Evolutionary conservation across 1,284 basidiomycete genomes (phyloP).

Genomic region (Pseudozyma sp.): DNA sequence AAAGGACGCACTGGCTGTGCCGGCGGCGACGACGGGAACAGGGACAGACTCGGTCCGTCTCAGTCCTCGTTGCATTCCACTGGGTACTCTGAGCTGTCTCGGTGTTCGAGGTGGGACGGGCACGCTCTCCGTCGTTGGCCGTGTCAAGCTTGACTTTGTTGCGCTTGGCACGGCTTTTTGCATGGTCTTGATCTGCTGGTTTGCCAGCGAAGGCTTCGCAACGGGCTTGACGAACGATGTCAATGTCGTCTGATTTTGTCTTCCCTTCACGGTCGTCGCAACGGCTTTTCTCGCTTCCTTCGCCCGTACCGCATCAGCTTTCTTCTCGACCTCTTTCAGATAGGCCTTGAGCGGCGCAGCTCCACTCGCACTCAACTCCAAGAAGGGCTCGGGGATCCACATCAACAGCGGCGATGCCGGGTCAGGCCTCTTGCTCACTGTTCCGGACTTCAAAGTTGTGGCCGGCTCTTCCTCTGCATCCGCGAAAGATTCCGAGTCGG

Average conservation of each 20-base stretch:
- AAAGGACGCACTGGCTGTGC: background rate
- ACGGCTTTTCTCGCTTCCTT: slow-evolving; percentile 3
- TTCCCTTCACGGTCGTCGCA: background rate
- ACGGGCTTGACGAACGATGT: slow-evolving; percentile 15
- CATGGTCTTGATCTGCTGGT: background rate
- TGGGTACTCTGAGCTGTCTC: slow-evolving; percentile 21
- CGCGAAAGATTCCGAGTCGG: slow-evolving; percentile 3
- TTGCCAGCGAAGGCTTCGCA: slow-evolving; percentile 9
- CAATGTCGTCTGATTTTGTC: slow-evolving; percentile 10
- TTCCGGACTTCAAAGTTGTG: background rate
- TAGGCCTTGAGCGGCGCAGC: background rate
- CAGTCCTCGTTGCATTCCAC: slow-evolving; percentile 10
- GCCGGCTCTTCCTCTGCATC: slow-evolving; percentile 2
- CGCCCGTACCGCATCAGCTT: slow-evolving; percentile 3
- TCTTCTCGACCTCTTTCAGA: slow-evolving; percentile 11
- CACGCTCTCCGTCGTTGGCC: background rate
- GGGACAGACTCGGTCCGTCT: slow-evolving; percentile 28
- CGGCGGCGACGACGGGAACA: background rate
- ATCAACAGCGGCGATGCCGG: slow-evolving; percentile 27
- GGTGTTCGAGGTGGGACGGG: background rate
- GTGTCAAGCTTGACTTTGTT: background rate
- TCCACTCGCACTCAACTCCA: slow-evolving; percentile 23
- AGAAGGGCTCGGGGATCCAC: slow-evolving; percentile 42
- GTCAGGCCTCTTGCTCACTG: background rate
- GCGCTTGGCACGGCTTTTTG: background rate